A percentile compares a stretch with the other conserved stretches of the same genome.
These are phyloP conservation scores for Cenchrus americanus DNA, from an alignment of 176 grass and related monocot genomes.

Conservation along the genomic window DNA sequence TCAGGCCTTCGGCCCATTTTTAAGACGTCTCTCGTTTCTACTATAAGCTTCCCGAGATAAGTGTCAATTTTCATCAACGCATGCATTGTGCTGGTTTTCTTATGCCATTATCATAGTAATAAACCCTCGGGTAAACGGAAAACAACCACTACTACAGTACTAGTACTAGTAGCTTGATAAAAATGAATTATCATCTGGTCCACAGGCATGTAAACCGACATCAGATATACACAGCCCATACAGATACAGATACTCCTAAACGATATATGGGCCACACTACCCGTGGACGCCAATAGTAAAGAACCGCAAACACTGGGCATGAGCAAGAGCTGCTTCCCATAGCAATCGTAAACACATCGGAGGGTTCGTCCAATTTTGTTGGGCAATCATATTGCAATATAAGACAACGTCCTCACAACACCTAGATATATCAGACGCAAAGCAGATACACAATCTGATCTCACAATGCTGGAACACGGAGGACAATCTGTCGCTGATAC, in stretches of 20 bases:
- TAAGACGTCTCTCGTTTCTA: too few relatives aligned
- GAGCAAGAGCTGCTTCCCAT: neutral
- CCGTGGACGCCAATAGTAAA: neutral
- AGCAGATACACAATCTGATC: slow-evolving; percentile 39
- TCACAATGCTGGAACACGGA: slow-evolving; percentile 17
- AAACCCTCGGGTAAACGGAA: too few relatives aligned
- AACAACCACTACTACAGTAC: too few relatives aligned
- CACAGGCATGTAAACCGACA: neutral
- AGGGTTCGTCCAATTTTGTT: neutral
- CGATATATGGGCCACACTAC: neutral
- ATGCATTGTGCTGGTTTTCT: too few relatives aligned
- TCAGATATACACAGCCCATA: neutral
- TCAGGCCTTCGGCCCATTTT: too few relatives aligned
- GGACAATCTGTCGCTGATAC: slow-evolving; percentile 1
- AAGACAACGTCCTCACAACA: slow-evolving; percentile 47
- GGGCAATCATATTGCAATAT: slow-evolving; percentile 49
- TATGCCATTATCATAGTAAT: too few relatives aligned
- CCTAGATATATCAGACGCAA: slow-evolving; percentile 45
- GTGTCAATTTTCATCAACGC: too few relatives aligned
- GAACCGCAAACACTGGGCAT: neutral
- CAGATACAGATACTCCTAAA: too few relatives aligned
- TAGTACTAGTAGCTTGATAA: neutral
- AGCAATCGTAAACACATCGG: neutral
- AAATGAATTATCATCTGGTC: neutral
- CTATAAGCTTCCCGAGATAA: too few relatives aligned